A percentile compares a stretch with the other conserved stretches of the same genome.
phyloP scores from a whole-genome alignment of 495 filamentous ascomycete genomes.

The Chaetomium tenue region DNA sequence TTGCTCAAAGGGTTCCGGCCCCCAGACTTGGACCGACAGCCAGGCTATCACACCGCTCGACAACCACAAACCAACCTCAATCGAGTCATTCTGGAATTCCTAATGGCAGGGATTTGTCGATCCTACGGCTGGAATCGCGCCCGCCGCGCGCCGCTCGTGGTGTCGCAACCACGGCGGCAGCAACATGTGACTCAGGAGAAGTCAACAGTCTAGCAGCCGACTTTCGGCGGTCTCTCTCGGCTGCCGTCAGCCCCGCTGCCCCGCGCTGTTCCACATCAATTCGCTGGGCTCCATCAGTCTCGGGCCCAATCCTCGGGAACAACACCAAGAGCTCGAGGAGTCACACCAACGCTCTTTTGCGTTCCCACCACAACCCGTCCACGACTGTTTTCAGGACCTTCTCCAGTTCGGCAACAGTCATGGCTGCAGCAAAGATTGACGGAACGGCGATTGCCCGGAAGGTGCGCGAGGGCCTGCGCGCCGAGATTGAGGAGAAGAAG shows the following conservation, averaged over 20 bases:
- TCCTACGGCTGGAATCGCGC: not conserved
- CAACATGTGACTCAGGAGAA: conserved; percentile 16
- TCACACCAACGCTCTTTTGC: conserved; percentile 18
- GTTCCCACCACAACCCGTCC: conserved; percentile 12
- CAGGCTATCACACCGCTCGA: not conserved
- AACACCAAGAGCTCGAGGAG: conserved; percentile 11
- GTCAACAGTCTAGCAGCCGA: conserved; percentile 17
- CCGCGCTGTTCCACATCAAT: conserved; percentile 20
- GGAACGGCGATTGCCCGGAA: conserved; percentile 89
- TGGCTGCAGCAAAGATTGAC: conserved; percentile 90
- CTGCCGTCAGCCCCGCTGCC: conserved; percentile 23
- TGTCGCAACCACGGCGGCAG: not conserved
- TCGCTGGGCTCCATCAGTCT: conserved; percentile 12
- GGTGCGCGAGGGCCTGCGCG: conserved; percentile 75
- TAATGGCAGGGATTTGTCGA: not conserved
- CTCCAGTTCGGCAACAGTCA: conserved; percentile 53
- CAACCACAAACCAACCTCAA: conserved; percentile 6
- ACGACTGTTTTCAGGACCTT: conserved; percentile 27
- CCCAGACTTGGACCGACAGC: not conserved
- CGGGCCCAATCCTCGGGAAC: not conserved
- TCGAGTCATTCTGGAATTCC: not conserved
- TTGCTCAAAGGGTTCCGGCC: conserved; percentile 14
- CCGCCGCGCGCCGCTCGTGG: no score
- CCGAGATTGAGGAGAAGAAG: conserved; percentile 78
- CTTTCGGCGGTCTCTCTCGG: conserved; percentile 23